Evolutionary conservation across 495 filamentous ascomycete genomes (phyloP).

Genomic region (Penicillium chermesinum): DNA sequence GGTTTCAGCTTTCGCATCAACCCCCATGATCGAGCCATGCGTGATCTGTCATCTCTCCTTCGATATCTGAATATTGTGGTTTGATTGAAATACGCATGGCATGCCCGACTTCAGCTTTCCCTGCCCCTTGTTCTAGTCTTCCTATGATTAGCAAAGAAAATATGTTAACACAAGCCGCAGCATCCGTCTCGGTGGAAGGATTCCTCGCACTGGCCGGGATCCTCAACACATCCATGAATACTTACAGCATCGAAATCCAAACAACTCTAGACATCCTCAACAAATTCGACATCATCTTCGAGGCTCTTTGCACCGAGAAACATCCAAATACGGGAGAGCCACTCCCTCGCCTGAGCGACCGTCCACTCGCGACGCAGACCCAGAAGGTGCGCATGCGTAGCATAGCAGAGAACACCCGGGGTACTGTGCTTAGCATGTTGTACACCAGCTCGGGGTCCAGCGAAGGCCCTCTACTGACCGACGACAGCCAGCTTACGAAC

Average conservation of each 20-base stretch:
- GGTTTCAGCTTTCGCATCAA: constrained; percentile 22
- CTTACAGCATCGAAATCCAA: constrained; percentile 61
- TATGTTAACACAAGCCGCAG: constrained; percentile 37
- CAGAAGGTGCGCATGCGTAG: constrained; percentile 82
- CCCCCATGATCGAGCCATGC: no score
- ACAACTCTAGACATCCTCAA: constrained; percentile 61
- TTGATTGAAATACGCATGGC: no score
- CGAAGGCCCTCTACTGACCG: no score
- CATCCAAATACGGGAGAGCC: constrained; percentile 59
- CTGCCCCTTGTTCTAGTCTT: no score
- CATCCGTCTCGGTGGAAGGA: constrained; percentile 76
- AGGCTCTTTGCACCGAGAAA: constrained; percentile 60
- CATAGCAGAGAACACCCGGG: constrained; percentile 54
- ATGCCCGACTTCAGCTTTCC: no score
- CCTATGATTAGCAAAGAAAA: no score
- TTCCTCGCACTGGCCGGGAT: constrained; percentile 71
- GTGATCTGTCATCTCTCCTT: background rate
- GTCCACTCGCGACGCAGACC: constrained; percentile 50
- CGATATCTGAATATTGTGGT: background rate
- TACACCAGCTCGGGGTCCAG: constrained; percentile 10
- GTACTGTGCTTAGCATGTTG: constrained; percentile 37
- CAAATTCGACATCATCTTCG: constrained; percentile 76
- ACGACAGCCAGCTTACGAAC: constrained; percentile 36
- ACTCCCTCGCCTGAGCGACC: constrained; percentile 56
- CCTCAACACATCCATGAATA: constrained; percentile 56